Base-by-base conservation (phyloP, 495 filamentous ascomycete species). In the Rostrohypoxylon terebratum region DNA sequence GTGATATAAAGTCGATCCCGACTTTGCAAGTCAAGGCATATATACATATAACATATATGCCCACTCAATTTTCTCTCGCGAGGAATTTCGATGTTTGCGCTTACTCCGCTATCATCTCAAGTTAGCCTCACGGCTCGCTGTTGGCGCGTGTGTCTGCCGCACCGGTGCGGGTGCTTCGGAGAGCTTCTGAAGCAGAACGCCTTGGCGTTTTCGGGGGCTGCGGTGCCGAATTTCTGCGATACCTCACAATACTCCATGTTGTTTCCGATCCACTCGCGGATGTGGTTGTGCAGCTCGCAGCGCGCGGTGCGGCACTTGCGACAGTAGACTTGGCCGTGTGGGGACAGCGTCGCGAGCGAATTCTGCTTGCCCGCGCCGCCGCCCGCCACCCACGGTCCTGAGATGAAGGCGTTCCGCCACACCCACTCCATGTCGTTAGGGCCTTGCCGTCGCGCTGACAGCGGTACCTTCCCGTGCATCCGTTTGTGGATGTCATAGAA, bases 361-460 rank as follows among this genome's bases (percentile, higher is more conserved):
- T 72, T 72, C 72, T 76, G 77, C 70, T 79, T 75, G 73, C 72
- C 72, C 11, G 59, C 48, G 45, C 67, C 66, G 66, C 72, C 71
- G 77, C 57, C 13, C 44, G 68, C 50, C 44, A 80, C 59, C 51
- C 82, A 73, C 10, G 75, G 79, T 1, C 80, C 83, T 5, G 64
- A 68, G 20, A 65, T 48, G 33, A 68, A 55, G 3, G 85, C 80
- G 21, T 84, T 71, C 59, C 84, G 81, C 85, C 85, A 88, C 36
- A 84, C 84, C 78, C 84, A 84, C 71, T 88, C 86, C 59, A 87
- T 82, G 53, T 85, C 81, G 75, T 88, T 88, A 21, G 86, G 86
- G 7, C 86, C 86, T 16, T 79, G 71, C 11, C 85, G 84, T 21
- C 84, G 80, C 6, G 80, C 77, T 23, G 81, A 80, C 9, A 88